Evolutionary conservation across 768 basidiomycete genomes (phyloP).

Genomic region (Holtermanniella nyarrowii): DNA sequence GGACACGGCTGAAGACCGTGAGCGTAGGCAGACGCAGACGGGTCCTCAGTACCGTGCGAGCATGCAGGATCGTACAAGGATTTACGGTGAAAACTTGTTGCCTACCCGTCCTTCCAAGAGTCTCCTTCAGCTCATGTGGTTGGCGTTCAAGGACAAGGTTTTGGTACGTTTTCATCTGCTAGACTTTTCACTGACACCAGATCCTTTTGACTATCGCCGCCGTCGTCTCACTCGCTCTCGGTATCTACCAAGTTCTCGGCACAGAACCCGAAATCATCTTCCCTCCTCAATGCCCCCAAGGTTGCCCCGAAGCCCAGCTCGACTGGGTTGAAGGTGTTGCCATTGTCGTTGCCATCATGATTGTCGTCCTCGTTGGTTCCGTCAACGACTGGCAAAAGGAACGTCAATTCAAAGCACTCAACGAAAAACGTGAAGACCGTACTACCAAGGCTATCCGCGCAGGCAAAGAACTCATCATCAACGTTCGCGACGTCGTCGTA

Average conservation of each 20-base stretch:
- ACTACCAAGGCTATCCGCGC: conserved; percentile 74
- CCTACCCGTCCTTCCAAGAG: conserved; percentile 61
- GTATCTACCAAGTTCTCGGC: conserved; percentile 89
- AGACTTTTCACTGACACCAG: conserved; percentile 42
- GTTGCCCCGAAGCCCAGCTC: conserved; percentile 56
- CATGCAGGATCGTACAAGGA: conserved; percentile 52
- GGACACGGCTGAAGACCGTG: conserved; percentile 5
- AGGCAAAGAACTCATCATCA: conserved; percentile 56
- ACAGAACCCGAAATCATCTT: conserved; percentile 47
- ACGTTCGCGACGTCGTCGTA: conserved; percentile 74
- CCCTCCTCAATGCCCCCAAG: conserved; percentile 33
- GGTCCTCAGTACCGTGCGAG: conserved; percentile 44
- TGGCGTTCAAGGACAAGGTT: conserved; percentile 81
- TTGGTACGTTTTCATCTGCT: conserved; percentile 49
- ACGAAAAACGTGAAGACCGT: conserved; percentile 92
- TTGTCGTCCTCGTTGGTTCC: conserved; percentile 69
- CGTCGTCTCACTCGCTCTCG: conserved; percentile 81
- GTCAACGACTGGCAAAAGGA: conserved; percentile 99
- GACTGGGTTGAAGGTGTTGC: conserved; percentile 87
- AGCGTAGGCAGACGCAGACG: conserved; percentile 2
- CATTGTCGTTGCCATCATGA: conserved; percentile 47
- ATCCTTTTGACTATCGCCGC: conserved; percentile 85
- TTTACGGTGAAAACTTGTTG: conserved; percentile 68
- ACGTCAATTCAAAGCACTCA: conserved; percentile 81
- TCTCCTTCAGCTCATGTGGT: conserved; percentile 68